These are phyloP conservation scores for Striga hermonthica DNA, from an alignment of 305 asterid species.

Conservation along the genomic window DNA sequence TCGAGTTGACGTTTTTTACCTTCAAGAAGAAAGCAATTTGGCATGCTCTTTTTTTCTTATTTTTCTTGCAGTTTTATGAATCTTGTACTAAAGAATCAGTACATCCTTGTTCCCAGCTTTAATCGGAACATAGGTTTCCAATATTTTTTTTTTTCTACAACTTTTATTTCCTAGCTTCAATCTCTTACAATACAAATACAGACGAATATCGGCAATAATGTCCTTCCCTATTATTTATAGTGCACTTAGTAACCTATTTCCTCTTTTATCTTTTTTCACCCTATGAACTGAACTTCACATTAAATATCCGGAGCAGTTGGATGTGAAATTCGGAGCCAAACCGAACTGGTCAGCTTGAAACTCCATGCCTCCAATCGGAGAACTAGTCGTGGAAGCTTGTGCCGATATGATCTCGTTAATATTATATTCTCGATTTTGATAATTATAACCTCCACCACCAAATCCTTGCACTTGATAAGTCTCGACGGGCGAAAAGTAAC, in stretches of 20 bases:
- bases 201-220: neutral
- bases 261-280: constrained; percentile 7
- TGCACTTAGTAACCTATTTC: constrained; percentile 14
- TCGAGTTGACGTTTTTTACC: too few species aligned
- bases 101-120: neutral
- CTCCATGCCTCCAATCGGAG: constrained; percentile 69
- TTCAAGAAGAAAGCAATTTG: too few species aligned
- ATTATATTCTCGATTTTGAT: constrained; percentile 48
- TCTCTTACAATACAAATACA: constrained; percentile 16
- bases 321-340: constrained; percentile 53
- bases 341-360: constrained; percentile 43
- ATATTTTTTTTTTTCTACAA: neutral
- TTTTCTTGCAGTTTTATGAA: too few species aligned
- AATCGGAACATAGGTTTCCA: neutral
- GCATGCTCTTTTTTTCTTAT: too few species aligned
- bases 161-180: constrained; percentile 19
- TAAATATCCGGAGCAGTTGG: constrained; percentile 47
- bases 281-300: constrained; percentile 26
- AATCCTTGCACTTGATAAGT: constrained; percentile 37
- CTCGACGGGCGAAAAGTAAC: constrained; percentile 45
- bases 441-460: constrained; percentile 28
- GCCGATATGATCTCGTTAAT: constrained; percentile 54
- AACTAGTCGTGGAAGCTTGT: constrained; percentile 58
- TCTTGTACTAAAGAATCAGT: neutral
- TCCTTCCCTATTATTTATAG: constrained; percentile 2